Evolutionary conservation across 305 asterid genomes (phyloP).

Genomic region (Ajuga reptans): DNA sequence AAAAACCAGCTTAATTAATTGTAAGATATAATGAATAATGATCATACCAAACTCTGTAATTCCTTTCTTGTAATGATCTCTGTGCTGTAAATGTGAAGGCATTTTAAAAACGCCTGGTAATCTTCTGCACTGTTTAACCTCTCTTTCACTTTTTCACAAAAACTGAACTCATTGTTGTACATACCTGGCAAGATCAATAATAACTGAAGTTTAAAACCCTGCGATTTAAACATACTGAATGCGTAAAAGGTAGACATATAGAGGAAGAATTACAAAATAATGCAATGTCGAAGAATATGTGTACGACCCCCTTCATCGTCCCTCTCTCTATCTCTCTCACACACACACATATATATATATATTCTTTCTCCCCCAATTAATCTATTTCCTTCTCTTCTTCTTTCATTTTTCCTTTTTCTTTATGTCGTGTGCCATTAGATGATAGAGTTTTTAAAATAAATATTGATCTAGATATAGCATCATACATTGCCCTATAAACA

Average conservation of each 20-base stretch:
- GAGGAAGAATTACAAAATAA: neutral
- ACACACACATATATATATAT: neutral
- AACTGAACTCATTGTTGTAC: constrained; percentile 72
- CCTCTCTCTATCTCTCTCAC: too few species aligned
- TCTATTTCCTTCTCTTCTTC: neutral
- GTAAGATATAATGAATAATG: constrained; percentile 3
- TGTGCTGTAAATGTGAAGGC: constrained; percentile 93
- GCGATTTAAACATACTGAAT: neutral
- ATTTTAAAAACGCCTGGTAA: constrained; percentile 95
- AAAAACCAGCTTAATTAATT: neutral
- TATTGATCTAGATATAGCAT: neutral
- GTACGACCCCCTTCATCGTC: too few species aligned
- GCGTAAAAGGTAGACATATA: neutral
- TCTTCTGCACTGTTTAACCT: constrained; percentile 71
- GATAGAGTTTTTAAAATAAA: neutral
- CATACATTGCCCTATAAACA: neutral
- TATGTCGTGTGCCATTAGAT: neutral
- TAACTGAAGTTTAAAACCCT: constrained; percentile 14
- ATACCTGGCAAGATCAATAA: constrained; percentile 49
- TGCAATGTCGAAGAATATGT: neutral
- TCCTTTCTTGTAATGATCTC: constrained; percentile 94
- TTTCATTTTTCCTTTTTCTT: neutral
- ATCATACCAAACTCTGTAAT: constrained; percentile 74
- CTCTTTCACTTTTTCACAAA: constrained; percentile 97
- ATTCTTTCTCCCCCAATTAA: neutral